phyloP scores from a whole-genome alignment of 768 basidiomycete genomes.

The Clitopilus passeckerianus region DNA sequence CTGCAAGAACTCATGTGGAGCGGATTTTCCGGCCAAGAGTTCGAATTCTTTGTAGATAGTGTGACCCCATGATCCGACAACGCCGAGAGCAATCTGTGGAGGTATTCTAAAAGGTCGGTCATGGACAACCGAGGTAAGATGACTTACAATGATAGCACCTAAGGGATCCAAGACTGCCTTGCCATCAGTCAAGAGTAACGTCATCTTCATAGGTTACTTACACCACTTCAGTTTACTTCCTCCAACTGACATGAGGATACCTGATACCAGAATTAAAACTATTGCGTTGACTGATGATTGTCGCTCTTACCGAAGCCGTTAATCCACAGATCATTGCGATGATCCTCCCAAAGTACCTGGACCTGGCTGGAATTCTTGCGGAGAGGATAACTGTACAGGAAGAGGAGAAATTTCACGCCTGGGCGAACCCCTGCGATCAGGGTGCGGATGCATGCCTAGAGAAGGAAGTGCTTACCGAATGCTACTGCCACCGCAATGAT shows the following conservation, averaged over 20 bases:
- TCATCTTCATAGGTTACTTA: slow-evolving; percentile 32
- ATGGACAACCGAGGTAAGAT: slow-evolving; percentile 1
- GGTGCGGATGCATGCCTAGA: slow-evolving; percentile 1
- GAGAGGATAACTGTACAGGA: slow-evolving; percentile 80
- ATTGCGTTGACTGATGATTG: not conserved
- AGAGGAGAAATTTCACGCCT: slow-evolving; percentile 85
- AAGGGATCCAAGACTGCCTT: slow-evolving; percentile 66
- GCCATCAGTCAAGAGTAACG: slow-evolving; percentile 4
- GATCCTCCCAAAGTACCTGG: slow-evolving; percentile 93
- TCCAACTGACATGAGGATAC: slow-evolving; percentile 78
- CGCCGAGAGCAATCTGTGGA: slow-evolving; percentile 66
- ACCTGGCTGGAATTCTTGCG: slow-evolving; percentile 87
- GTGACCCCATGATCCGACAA: slow-evolving; percentile 71
- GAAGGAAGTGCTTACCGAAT: slow-evolving; percentile 46
- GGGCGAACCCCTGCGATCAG: not conserved
- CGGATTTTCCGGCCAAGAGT: slow-evolving; percentile 87
- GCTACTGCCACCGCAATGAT: slow-evolving; percentile 82
- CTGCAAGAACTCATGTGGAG: slow-evolving; percentile 86
- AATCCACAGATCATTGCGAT: slow-evolving; percentile 88
- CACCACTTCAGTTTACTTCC: slow-evolving; percentile 82
- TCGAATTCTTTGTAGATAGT: slow-evolving; percentile 82
- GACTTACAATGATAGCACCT: slow-evolving; percentile 70
- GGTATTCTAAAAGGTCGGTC: not conserved
- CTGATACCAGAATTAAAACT: slow-evolving; percentile 26
- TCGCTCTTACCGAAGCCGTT: slow-evolving; percentile 62